Percentiles rank a stretch among this genome's conserved stretches.
phyloP scores from a whole-genome alignment of 2,329 filamentous ascomycete species.

The Ophiostoma sp. region DNA sequence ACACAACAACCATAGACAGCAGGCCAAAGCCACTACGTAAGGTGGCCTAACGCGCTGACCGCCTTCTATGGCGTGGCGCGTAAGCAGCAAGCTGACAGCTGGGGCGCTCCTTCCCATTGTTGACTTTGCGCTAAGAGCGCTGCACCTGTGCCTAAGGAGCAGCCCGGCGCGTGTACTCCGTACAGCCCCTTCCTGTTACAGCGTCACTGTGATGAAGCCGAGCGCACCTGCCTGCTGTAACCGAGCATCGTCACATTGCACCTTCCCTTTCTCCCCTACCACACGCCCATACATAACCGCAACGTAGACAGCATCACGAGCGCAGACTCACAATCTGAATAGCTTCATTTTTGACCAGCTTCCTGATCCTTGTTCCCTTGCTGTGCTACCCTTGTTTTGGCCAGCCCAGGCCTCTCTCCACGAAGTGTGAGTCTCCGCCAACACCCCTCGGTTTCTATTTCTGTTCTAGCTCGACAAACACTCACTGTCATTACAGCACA shows the following conservation, averaged over 20 bases:
- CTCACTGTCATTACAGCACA: constrained; percentile 11
- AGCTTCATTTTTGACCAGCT: constrained; percentile 3
- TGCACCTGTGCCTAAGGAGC: background rate
- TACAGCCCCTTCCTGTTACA: constrained; percentile 8
- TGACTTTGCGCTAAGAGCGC: background rate
- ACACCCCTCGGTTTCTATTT: constrained; percentile 23
- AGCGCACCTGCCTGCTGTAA: constrained; percentile 6
- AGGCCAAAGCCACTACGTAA: background rate
- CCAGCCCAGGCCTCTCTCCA: constrained; percentile 4
- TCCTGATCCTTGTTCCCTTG: background rate
- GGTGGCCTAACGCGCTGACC: background rate
- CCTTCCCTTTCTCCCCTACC: background rate
- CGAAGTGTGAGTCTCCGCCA: constrained; percentile 1
- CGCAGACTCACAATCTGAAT: background rate
- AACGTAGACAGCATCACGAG: background rate
- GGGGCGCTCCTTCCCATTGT: background rate
- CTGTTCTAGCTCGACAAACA: constrained; percentile 18
- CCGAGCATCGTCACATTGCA: background rate
- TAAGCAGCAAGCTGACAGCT: background rate
- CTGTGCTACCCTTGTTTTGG: constrained; percentile 3
- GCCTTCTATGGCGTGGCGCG: background rate
- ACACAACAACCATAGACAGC: constrained; percentile 18
- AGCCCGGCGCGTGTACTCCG: background rate
- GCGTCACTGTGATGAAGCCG: background rate
- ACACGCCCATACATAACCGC: background rate